Evolutionary conservation across 2,329 filamentous ascomycete genomes (phyloP), one percentile per base, ranked within the genome.

Genomic region (Neonectria punicea): DNA sequence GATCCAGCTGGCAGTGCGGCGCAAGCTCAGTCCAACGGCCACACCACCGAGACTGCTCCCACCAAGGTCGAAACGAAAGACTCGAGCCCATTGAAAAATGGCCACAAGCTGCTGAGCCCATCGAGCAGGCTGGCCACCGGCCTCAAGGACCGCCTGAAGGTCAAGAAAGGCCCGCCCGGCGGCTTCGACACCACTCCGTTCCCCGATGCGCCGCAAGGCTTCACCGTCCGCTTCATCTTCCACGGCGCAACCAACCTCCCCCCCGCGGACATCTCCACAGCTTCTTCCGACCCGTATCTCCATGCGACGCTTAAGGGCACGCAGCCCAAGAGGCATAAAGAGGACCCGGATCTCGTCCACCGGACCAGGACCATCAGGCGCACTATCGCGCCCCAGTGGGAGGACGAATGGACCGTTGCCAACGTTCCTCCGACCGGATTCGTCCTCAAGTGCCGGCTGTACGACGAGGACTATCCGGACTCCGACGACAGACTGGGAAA

Each of bases 401-500:
- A 97, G 53, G 88, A 90, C 41, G 87, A 93, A 65, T 98, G 95
- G 95, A 85, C 93, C 22, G 91, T 98, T 25, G 93, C 93, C 66
- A 97, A 97, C 71, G 86, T 98, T 2, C 94, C 95, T 0, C 83
- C 90, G 0, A 88, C 87, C 0, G 94, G 94, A 4, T 97, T 97
- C 80, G 87, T 85, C 61, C 85, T 98, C 71, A 97, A 97, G 77
- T 93, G 93, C 66, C 87, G 93, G 58, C 80, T 98, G 18, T 97
- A 94, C 79, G 95, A 98, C 74, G 95, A 98, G 78, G 95, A 98
- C 79, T 89, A 90, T 36, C 88, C 90, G 1, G 93, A 98, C 76
- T 89, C 92, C 69, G 92, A 98, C 75, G 95, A 98, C 79, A 87
- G 93, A 28, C 85, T 98, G 20, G 95, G 95, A 11, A 97, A 96